These are phyloP conservation scores for Cryphonectria nitschkei DNA, from an alignment of 2,329 filamentous ascomycete species.

Conservation along the genomic window DNA sequence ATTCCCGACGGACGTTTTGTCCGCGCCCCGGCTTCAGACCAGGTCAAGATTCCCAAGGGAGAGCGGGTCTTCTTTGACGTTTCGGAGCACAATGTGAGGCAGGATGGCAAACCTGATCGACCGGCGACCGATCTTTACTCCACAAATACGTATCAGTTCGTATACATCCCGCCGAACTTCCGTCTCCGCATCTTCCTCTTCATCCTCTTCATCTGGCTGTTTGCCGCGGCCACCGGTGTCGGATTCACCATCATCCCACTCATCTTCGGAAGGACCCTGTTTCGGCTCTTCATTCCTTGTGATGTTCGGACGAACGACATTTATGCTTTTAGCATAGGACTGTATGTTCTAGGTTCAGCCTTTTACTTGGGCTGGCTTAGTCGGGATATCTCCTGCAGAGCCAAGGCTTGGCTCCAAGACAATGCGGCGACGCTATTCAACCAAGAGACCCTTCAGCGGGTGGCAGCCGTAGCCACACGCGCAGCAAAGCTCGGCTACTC, in stretches of 20 bases:
- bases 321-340: slow-evolving; percentile 90
- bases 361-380: slow-evolving; percentile 65
- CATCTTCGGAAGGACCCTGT: slow-evolving; percentile 79
- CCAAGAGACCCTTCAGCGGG: slow-evolving; percentile 38
- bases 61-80: slow-evolving; percentile 80
- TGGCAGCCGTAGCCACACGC: slow-evolving; percentile 37
- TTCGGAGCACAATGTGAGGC: slow-evolving; percentile 65
- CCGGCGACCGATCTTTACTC: slow-evolving; percentile 54
- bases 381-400: slow-evolving; percentile 42
- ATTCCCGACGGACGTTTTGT: slow-evolving; percentile 80
- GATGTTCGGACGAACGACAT: slow-evolving; percentile 87
- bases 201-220: slow-evolving; percentile 88
- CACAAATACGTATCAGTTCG: slow-evolving; percentile 67
- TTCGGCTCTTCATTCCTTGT: slow-evolving; percentile 71
- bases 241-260: slow-evolving; percentile 85
- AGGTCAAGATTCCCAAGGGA: slow-evolving; percentile 90
- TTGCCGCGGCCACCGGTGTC: slow-evolving; percentile 86
- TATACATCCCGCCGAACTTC: slow-evolving; percentile 87
- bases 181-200: slow-evolving; percentile 79
- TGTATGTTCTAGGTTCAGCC: slow-evolving; percentile 75
- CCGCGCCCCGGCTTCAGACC: slow-evolving; percentile 90
- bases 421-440: slow-evolving; percentile 36
- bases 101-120: slow-evolving; percentile 65
- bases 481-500: slow-evolving; percentile 68
- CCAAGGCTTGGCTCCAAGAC: slow-evolving; percentile 38